A percentile compares a stretch with the other conserved stretches of the same genome.
Conservation (phyloP, 345 rosid genomes). For the Lagerstroemia speciosa region DNA sequence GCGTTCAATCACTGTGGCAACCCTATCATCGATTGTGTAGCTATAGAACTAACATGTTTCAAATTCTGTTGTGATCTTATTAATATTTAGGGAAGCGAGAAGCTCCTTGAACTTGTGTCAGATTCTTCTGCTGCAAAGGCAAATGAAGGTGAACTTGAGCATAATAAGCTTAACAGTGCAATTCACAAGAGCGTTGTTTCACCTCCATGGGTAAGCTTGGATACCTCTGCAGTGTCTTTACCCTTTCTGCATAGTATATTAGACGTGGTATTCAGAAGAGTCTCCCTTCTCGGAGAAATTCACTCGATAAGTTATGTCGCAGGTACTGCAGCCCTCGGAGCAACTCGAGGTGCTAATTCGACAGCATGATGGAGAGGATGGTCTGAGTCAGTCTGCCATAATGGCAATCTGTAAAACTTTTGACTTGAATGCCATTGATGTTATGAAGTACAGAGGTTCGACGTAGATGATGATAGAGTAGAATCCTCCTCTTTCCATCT, state of each 20-base stretch:
- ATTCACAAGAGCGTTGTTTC: conserved; percentile 7
- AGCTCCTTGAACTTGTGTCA: conserved; percentile 65
- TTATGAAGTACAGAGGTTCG: conserved; percentile 42
- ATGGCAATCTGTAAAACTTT: conserved; percentile 49
- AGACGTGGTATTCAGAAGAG: background rate
- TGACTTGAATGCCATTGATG: conserved; percentile 43
- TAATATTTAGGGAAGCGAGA: conserved; percentile 69
- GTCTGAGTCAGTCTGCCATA: conserved; percentile 34
- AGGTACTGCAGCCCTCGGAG: conserved; percentile 67
- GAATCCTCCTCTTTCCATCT: background rate
- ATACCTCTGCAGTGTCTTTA: background rate
- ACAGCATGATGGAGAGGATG: conserved; percentile 26
- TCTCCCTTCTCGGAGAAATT: background rate
- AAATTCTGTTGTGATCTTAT: background rate
- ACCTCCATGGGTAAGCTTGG: conserved; percentile 3
- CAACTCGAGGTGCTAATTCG: conserved; percentile 43
- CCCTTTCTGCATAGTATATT: background rate
- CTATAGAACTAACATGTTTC: background rate
- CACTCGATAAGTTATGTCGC: background rate
- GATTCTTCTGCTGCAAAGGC: conserved; percentile 28
- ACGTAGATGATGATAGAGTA: conserved; percentile 12
- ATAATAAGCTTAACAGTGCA: conserved; percentile 14
- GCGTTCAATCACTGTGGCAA: background rate
- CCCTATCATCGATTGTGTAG: background rate
- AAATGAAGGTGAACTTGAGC: conserved; percentile 10